Base-by-base conservation (phyloP, 2,329 filamentous ascomycete genomes). In the Myrmaecium sp. region DNA sequence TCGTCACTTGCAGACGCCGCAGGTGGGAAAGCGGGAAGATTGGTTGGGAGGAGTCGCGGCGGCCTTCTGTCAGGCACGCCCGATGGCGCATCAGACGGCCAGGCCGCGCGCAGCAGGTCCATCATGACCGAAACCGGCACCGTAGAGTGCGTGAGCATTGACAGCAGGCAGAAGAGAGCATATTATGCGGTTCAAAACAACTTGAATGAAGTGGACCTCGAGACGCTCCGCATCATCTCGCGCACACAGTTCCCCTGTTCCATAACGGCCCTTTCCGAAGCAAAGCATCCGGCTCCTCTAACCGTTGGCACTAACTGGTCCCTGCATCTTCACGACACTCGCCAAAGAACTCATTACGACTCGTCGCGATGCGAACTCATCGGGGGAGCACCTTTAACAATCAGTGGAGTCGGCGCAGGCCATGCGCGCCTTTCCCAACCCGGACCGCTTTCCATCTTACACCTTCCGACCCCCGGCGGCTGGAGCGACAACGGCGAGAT, bases 261-360 rank as follows among this genome's bases (percentile, higher is more conserved):
- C 16, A 81, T 95, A 36, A 86, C 79, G 20, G 75, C 82, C 1
- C 55, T 95, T 11, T 94, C 84, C 0, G 63, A 74, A 26, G 64
- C 73, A 22, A 55, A 69, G 37, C 56, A 70, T 25, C 62, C 64
- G 0, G 63, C 74, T 1, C 82, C 84, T 1, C 51, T 95, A 19
- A 89, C 83, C 0, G 69, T 95, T 9, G 86, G 82, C 13, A 93
- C 82, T 1, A 78, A 76, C 26, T 60, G 74, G 32, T 81, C 79
- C 2, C 60, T 95, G 2, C 78, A 92, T 44, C 66, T 94, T 4
- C 71, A 91, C 44, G 86, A 95, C 47, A 68, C 74, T 14, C 66
- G 83, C 25, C 36, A 36, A 6, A 39, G 42, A 14, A 7, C 32
- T 3, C 5, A 29, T 1, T 28, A 40, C 1, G 25, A 38, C 12